Evolutionary conservation across 768 basidiomycete genomes (phyloP), one percentile per base, ranked within the genome.

Genomic region (Leccinum arenicola): DNA sequence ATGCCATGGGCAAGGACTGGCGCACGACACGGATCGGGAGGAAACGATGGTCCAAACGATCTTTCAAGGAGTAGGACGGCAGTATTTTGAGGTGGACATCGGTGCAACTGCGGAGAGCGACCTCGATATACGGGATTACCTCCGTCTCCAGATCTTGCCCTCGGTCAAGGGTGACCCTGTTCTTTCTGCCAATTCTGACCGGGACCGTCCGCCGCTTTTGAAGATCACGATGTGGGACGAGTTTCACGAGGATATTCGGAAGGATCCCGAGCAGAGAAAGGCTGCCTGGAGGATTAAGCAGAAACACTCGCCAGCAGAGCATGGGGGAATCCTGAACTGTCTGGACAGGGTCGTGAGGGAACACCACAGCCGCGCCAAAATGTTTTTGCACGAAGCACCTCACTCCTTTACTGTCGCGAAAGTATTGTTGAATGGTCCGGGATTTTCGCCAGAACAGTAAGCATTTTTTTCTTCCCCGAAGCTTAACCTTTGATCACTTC

Each of bases 41-140:
- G 45, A 48, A 49, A 48, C 52, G 4, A 54, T 48, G 45, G 52
- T 58, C 19, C 57, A 54, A 31, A 33, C 47, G 11, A 23, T 56
- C 6, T 57, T 57, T 1, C 56, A 38, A 52, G 50, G 38, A 7
- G 56, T 57, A 6, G 50, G 50, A 25, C 56, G 19, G 14, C 27
- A 33, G 7, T 57, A 40, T 8, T 57, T 57, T 1, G 38, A 57
- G 50, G 56, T 57, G 36, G 56, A 57, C 27, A 4, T 45, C 2
- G 15, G 1, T 2, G 54, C 43, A 4, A 45, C n/a, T 6, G 7
- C 29, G 19, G 40, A 21, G 27, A 45, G 35, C 5, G 52, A 54
- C 25, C 2, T 29, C 14, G 15, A 40, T 12, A 9, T 54, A 4
- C 52, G 23, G 3, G n/a, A 15, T 4, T 40, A 54, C 38, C 52